Percentiles rank a stretch among this genome's conserved stretches.
Conservation (phyloP, 176 grass and related monocot genomes). For the Metroxylon sagu region DNA sequence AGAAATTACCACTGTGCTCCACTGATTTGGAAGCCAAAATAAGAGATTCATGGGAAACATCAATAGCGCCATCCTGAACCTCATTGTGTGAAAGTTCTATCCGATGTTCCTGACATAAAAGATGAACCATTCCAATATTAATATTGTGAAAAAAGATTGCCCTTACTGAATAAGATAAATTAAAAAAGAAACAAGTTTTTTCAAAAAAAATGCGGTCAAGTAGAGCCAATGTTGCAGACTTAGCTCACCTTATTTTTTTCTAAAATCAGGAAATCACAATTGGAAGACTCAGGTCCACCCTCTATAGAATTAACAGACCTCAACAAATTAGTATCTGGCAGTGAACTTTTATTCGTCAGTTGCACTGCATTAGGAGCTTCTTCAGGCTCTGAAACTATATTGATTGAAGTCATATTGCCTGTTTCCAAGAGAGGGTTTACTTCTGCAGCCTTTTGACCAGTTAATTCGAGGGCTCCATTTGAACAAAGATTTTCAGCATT, state of each 20-base stretch:
- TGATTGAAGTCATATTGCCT: neutral
- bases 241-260: conserved; percentile 35
- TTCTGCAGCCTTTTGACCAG: neutral
- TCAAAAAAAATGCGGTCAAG: neutral
- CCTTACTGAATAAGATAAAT: too few species aligned
- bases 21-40: conserved; percentile 12
- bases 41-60: conserved; percentile 10
- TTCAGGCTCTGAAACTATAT: conserved; percentile 24
- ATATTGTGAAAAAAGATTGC: too few species aligned
- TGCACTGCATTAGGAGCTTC: conserved; percentile 21
- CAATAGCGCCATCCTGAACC: conserved; percentile 10
- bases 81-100: conserved; percentile 19
- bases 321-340: conserved; percentile 3
- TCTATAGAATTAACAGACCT: neutral
- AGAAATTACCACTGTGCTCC: conserved; percentile 30
- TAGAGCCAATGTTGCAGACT: conserved; percentile 11
- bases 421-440: neutral
- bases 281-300: neutral
- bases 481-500: conserved; percentile 4
- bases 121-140: neutral
- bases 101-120: conserved; percentile 28
- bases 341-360: conserved; percentile 15
- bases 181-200: too few species aligned
- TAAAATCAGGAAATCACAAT: conserved; percentile 9
- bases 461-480: neutral